Conservation (phyloP, 495 filamentous ascomycete genomes). For the Penicillium coffeae region DNA sequence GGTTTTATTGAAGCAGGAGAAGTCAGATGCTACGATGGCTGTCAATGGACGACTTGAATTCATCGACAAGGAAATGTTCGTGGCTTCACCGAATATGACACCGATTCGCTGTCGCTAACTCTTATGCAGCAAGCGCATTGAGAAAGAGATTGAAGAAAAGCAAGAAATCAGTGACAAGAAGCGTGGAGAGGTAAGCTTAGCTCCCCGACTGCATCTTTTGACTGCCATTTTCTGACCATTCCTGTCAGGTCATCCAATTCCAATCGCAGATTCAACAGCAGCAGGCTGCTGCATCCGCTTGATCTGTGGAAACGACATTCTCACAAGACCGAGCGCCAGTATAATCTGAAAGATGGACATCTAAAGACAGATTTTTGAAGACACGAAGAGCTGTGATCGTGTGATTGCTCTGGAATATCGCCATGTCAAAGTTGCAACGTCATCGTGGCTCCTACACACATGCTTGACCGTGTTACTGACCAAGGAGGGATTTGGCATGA, state of each 20-base stretch:
- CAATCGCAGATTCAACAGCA: slow-evolving; percentile 42
- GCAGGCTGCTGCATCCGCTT: slow-evolving; percentile 36
- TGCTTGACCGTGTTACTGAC: too few species aligned
- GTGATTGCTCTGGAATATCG: too few species aligned
- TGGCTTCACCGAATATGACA: slow-evolving; percentile 1
- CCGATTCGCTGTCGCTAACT: slow-evolving; percentile 6
- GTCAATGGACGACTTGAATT: slow-evolving; percentile 89
- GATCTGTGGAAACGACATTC: slow-evolving; percentile 1
- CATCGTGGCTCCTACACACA: too few species aligned
- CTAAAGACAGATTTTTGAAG: too few species aligned
- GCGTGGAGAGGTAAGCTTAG: slow-evolving; percentile 59
- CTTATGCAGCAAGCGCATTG: slow-evolving; percentile 70
- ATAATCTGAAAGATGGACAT: too few species aligned
- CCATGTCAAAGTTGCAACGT: too few species aligned
- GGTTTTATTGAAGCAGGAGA: slow-evolving; percentile 91
- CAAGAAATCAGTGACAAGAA: slow-evolving; percentile 80
- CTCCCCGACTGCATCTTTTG: too few species aligned
- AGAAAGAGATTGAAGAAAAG: slow-evolving; percentile 72
- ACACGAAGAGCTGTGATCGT: background rate
- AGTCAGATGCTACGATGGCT: slow-evolving; percentile 77
- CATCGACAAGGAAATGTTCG: slow-evolving; percentile 90
- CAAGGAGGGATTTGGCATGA: too few species aligned
- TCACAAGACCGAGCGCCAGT: background rate
- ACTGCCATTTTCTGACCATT: slow-evolving; percentile 14
- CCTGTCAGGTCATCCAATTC: slow-evolving; percentile 41